Percentiles rank a stretch among this genome's conserved stretches.
Evolutionary conservation across 75 land plant genomes (phyloP).

Genomic region (Adiantum capillusveneris): DNA sequence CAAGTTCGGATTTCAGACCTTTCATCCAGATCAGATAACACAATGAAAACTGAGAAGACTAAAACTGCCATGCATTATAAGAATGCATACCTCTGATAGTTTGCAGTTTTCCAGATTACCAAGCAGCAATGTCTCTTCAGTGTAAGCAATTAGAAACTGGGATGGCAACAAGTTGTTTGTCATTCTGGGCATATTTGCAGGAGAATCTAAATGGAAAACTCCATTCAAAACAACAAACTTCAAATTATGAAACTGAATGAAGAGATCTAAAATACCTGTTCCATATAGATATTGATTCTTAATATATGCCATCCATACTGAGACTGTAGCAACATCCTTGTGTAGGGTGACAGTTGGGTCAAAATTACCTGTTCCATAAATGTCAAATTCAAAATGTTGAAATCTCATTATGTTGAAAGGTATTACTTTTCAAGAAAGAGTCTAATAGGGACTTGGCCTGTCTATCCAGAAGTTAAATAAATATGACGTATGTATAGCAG

Average conservation of each 20-base stretch:
- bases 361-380: constrained; percentile 28
- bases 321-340: constrained; percentile 15
- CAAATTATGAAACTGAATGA: neutral
- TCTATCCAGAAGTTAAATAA: no score
- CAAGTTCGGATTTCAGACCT: no score
- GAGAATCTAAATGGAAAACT: no score
- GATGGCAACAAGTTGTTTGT: no score
- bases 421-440: no score
- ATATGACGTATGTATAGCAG: no score
- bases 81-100: constrained; percentile 25
- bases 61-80: neutral
- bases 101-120: constrained; percentile 33
- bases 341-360: constrained; percentile 16
- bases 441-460: no score
- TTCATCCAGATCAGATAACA: no score
- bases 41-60: no score
- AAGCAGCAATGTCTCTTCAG: constrained; percentile 24
- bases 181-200: no score
- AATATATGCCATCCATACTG: constrained; percentile 27
- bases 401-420: no score
- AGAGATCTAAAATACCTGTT: constrained; percentile 18
- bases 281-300: constrained; percentile 27
- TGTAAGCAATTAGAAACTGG: constrained; percentile 38
- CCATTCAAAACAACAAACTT: neutral
- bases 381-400: no score